phyloP scores from a whole-genome alignment of 306 rosid species.

The Styphnolobium japonicum region DNA sequence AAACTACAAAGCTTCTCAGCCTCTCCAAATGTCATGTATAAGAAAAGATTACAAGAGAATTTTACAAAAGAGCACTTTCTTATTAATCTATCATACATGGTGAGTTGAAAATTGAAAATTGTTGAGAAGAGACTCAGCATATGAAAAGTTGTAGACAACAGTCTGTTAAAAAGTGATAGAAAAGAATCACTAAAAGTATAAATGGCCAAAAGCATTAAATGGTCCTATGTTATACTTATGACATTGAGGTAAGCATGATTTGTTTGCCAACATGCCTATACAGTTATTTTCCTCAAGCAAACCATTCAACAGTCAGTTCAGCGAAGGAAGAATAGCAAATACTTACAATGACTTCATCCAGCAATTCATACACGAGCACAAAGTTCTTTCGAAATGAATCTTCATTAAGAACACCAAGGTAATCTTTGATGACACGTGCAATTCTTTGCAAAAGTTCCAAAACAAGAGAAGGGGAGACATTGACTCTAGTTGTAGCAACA shows the following conservation, averaged over 20 bases:
- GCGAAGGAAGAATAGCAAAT: not conserved
- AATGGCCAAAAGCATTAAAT: not conserved
- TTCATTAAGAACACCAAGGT: slow-evolving; percentile 91
- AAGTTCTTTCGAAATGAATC: slow-evolving; percentile 87
- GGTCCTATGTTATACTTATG: not conserved
- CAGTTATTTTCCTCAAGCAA: not conserved
- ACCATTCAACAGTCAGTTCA: slow-evolving; percentile 1
- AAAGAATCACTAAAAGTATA: not conserved
- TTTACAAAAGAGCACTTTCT: not conserved
- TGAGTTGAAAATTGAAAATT: not conserved
- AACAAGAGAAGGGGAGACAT: slow-evolving; percentile 81
- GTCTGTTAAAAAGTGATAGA: not conserved
- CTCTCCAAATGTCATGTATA: not conserved
- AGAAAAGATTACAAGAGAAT: not conserved
- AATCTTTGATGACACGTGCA: slow-evolving; percentile 87
- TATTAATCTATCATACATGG: not conserved
- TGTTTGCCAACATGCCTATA: not conserved
- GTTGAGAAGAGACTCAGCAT: not conserved
- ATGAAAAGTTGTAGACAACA: not conserved
- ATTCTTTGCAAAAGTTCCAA: slow-evolving; percentile 83
- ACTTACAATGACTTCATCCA: slow-evolving; percentile 92
- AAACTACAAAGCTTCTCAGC: slow-evolving; percentile 10
- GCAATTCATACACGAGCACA: slow-evolving; percentile 91
- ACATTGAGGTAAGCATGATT: not conserved
- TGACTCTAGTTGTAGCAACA: slow-evolving; percentile 80